A percentile compares a stretch with the other conserved stretches of the same genome.
phyloP scores from a whole-genome alignment of 768 basidiomycete species.

The Auriscalpium vulgare region DNA sequence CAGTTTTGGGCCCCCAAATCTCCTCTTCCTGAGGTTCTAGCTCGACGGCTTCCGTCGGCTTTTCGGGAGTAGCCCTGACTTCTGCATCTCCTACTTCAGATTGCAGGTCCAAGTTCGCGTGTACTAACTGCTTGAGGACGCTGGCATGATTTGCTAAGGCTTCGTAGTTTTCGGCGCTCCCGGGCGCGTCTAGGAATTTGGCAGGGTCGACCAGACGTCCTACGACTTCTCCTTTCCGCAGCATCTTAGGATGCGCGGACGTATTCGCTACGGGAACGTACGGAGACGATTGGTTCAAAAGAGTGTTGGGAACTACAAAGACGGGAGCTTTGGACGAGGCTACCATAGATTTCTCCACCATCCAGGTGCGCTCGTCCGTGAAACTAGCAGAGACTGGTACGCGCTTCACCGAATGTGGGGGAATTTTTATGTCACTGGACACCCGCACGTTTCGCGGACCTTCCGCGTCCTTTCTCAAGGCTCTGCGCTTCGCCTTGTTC shows the following conservation, averaged over 20 bases:
- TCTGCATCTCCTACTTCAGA: not conserved
- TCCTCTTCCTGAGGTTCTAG: conserved; percentile 4
- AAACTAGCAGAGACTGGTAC: not conserved
- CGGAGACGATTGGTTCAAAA: not conserved
- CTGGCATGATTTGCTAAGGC: not conserved
- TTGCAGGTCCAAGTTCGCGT: not conserved
- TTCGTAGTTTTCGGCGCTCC: not conserved
- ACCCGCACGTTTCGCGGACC: not conserved
- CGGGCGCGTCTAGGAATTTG: not conserved
- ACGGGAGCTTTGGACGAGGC: not conserved
- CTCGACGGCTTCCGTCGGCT: not conserved
- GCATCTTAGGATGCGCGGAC: not conserved
- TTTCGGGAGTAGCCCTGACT: not conserved
- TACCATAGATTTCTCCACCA: not conserved
- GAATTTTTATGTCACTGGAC: not conserved
- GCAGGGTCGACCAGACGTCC: not conserved
- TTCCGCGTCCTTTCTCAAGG: not conserved
- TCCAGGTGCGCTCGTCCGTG: not conserved
- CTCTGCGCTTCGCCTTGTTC: not conserved
- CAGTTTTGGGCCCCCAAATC: conserved; percentile 25
- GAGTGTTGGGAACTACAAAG: not conserved
- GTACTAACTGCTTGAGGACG: not conserved
- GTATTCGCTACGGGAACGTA: not conserved
- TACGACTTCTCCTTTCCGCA: not conserved
- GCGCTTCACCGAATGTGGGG: not conserved